Evolutionary conservation across 129 eudicot genomes (phyloP), one percentile per base, ranked within the genome.

Genomic region (Scalesia atractyloides): DNA sequence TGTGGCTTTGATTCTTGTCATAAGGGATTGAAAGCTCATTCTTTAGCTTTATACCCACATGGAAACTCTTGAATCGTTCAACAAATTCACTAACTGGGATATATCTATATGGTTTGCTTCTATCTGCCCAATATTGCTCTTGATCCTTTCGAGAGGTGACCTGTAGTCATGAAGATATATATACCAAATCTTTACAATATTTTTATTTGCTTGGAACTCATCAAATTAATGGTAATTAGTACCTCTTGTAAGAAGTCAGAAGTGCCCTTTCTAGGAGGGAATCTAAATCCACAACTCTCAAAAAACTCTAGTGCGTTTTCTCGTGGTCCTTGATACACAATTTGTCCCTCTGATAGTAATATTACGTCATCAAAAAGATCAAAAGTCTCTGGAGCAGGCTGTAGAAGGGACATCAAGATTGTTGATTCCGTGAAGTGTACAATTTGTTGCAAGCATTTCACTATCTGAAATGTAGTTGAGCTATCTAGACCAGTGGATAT

Each of bases 211-310:
- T 22, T 51, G 4, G 1, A 37, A 19, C 3, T 17, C 8, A 11
- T 30, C 5, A 18, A 18, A 16, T 20, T 5, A 73, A 63, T 74
- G 71, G 10, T 64, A 64, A 11, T 36, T 3, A 30, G 52, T 85
- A 91, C 97, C 97, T 91, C 97, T 83, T 91, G 97, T 73, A 91
- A 81, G 86, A 88, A 91, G 75, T 91, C 97, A 48, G 97, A 85
- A 46, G 82, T 82, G 30, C 96, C 96, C 68, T 91, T 91, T 72
- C 96, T 81, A 60, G 89, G 85, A 7, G 97, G 97, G 60, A 89
- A 88, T 60, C 52, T 82, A 76, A 91, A 91, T 9, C 97, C 97
- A 73, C 97, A 91, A 46, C 78, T 73, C 65, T 88, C 87, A 36
- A 91, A 91, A 79, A 91, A 91, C 70, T 88, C 86, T 18, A 88